Percentiles rank a stretch among this genome's conserved stretches.
Evolutionary conservation across 2,329 filamentous ascomycete genomes (phyloP).

Genomic region (Pyrenochaeta sp.): DNA sequence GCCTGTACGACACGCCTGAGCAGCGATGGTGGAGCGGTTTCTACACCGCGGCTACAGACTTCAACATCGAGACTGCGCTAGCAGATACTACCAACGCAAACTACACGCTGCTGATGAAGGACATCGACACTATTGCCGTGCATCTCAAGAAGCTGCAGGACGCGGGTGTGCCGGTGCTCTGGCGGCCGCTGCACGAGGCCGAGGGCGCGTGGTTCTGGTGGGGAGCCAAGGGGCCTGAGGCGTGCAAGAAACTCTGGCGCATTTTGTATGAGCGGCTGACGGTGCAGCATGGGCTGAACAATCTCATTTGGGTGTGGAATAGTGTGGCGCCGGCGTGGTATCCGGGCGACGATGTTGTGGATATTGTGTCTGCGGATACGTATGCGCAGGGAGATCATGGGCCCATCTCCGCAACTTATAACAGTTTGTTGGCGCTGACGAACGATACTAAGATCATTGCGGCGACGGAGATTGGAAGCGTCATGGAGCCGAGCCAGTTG

Average conservation of each 20-base stretch:
- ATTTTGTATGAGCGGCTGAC: constrained; percentile 57
- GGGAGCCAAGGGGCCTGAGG: constrained; percentile 57
- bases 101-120: constrained; percentile 57
- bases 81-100: constrained; percentile 54
- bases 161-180: constrained; percentile 57
- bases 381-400: constrained; percentile 56
- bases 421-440: constrained; percentile 53
- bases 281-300: constrained; percentile 54
- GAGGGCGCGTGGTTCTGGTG: constrained; percentile 63
- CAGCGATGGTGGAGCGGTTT: constrained; percentile 60
- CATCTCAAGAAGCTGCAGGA: constrained; percentile 55
- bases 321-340: constrained; percentile 57
- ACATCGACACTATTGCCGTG: constrained; percentile 59
- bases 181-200: constrained; percentile 59
- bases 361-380: constrained; percentile 57
- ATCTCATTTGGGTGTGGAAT: constrained; percentile 62
- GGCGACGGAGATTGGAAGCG: constrained; percentile 57
- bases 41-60: constrained; percentile 60
- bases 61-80: constrained; percentile 55
- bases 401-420: constrained; percentile 55
- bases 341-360: constrained; percentile 55
- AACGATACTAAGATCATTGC: constrained; percentile 58
- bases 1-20: constrained; percentile 56
- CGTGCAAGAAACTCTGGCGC: constrained; percentile 54
- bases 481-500: constrained; percentile 53